These are phyloP conservation scores for Chlorella ohadii DNA, from an alignment of 139 green algal species.

Conservation along the genomic window DNA sequence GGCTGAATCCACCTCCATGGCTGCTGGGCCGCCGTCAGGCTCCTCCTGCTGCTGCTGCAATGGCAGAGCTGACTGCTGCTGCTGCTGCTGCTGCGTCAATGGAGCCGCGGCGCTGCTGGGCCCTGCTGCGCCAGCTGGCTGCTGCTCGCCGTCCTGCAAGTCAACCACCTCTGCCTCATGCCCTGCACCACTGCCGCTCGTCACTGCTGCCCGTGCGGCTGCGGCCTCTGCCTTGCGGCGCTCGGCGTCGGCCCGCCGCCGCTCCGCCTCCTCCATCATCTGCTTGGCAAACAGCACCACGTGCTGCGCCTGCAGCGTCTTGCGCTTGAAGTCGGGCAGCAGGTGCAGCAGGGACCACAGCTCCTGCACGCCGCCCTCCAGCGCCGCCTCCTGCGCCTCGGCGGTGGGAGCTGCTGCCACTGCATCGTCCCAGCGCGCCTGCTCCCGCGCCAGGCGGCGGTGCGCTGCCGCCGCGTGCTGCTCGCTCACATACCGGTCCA, in stretches of 20 bases:
- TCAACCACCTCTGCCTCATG: neutral
- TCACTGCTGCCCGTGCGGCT: neutral
- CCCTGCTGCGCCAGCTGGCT: neutral
- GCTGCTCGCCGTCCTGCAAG: neutral
- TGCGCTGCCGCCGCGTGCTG: constrained; percentile 9
- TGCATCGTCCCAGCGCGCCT: neutral
- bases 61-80: neutral
- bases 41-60: neutral
- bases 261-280: constrained; percentile 5
- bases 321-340: constrained; percentile 23
- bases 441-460: constrained; percentile 16
- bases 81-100: neutral
- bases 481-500: constrained; percentile 21
- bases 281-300: constrained; percentile 1
- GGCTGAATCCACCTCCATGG: neutral
- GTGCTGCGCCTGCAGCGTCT: constrained; percentile 16
- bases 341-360: neutral
- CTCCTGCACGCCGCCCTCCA: neutral
- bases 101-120: neutral
- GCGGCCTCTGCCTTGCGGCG: neutral
- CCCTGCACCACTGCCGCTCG: neutral
- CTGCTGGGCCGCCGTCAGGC: no score
- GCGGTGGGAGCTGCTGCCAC: neutral
- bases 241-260: neutral
- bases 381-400: neutral